Evolutionary conservation across 164 flowering plant genomes (phyloP).

Genomic region (Berberis thunbergii): DNA sequence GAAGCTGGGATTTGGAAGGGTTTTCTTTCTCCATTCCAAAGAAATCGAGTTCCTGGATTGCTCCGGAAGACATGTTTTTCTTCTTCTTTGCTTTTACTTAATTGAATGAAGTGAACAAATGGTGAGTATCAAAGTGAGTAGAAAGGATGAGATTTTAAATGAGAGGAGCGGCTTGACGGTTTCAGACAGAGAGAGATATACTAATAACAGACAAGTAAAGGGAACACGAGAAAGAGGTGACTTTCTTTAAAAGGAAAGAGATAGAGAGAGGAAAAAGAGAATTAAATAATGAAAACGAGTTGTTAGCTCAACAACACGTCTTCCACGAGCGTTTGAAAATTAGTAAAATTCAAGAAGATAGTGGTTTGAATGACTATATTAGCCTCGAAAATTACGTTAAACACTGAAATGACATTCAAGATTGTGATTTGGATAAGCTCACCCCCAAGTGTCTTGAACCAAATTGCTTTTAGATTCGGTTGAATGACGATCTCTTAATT

Average conservation of each 20-base stretch:
- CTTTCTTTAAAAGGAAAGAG: background rate
- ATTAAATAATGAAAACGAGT: background rate
- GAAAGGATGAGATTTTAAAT: too few species aligned
- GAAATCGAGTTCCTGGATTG: conserved; percentile 50
- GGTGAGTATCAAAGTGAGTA: too few species aligned
- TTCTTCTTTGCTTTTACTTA: too few species aligned
- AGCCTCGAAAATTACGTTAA: too few species aligned
- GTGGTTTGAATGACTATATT: too few species aligned
- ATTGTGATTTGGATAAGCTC: too few species aligned
- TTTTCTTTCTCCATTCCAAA: conserved; percentile 32
- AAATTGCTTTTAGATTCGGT: too few species aligned
- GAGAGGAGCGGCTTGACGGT: too few species aligned
- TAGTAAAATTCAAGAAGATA: background rate
- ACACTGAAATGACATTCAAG: too few species aligned
- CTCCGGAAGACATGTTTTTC: conserved; percentile 10
- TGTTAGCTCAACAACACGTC: background rate
- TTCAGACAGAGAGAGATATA: background rate
- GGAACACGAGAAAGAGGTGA: background rate
- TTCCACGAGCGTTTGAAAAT: background rate
- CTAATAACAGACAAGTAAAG: background rate
- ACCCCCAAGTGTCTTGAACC: too few species aligned
- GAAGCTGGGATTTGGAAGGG: conserved; percentile 21
- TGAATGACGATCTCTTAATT: too few species aligned
- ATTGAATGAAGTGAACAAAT: too few species aligned
- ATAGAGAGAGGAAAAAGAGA: background rate